Evolutionary conservation across 2,329 filamentous ascomycete genomes (phyloP), one percentile per base, ranked within the genome.

Genomic region (Aspergillus sergii): DNA sequence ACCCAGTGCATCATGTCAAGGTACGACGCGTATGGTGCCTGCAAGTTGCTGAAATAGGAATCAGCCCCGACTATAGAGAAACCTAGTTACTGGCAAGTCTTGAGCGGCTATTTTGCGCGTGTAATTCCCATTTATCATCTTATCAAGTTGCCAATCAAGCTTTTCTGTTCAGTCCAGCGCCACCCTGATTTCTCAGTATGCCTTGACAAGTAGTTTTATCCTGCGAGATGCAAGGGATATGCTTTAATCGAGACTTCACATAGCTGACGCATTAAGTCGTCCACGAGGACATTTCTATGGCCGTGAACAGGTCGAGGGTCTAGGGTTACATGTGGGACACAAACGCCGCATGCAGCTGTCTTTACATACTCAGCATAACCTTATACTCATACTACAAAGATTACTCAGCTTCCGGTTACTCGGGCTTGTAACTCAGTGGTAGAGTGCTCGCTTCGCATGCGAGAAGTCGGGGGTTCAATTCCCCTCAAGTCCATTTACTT

Each of bases 391-490:
- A 1, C 1, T 30, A 0, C 1, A 32, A 12, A n/a, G 0, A 21
- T 2, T 9, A 14, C 3, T 19, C 1, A 30, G 4, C 19, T 5
- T 50, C 0, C 16, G 26, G 7, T 30, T 34, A 10, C 19, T n/a
- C 1, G 51, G 51, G 51, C 51, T 55, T 55, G 51, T 55, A 55
- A 55, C 51, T 55, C 51, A 55, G 51, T 23, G 51, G 51, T 55
- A 55, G 51, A 55, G 51, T 55, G 51, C 51, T 55, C 51, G 51
- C 51, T 55, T 55, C 51, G 51, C 51, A 55, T 55, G 51, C 51
- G 51, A 55, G 51, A 55, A 55, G 51, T 55, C 51, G n/a, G 51
- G 51, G 51, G 51, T 55, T 55, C 51, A 55, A 55, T 55, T 55
- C 51, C 51, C 51, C 51, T 36, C 51, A 55, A 55, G 51, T 55